Evolutionary conservation across 371 early-diverging fungal genomes (phyloP), one percentile per base, ranked within the genome.

Genomic region (Actinomucor elegans): DNA sequence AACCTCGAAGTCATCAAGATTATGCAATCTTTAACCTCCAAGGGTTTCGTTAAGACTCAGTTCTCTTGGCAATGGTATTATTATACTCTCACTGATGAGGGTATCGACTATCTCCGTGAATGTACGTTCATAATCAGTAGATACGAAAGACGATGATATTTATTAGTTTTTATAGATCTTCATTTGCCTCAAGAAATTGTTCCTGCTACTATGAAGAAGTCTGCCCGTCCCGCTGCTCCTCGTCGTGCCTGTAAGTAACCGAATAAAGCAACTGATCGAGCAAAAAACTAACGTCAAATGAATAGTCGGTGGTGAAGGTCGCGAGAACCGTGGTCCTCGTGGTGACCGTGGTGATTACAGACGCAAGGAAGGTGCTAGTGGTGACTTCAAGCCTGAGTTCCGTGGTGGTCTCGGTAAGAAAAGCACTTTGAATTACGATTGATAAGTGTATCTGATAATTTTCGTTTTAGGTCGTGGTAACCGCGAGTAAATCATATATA

Each of bases 41-140:
- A 87, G 69, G 95, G 93, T 64, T 90, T 75, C 59, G 96, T 98
- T 78, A 92, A 88, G 81, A 91, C 91, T 66, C 90, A 88, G 73
- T 99, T 99, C 92, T 94, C 94, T 66, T 99, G 99, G 99, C 97
- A 95, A 73, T 93, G 93, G 87, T 97, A 92, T 84, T 99, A 99
- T 90, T 98, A 97, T 84, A 91, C 88, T 75, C 83, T 99, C 69
- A 97, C 96, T 75, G 89, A 94, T 75, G 90, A 89, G 77, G 98
- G 98, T 79, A 94, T 97, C 64, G 93, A 90, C 71, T 95, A 94
- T 82, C 86, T 97, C 64, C 92, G 98, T 74, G 90, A 91, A 84
- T 91, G 63, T 70, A 66, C 2, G 20, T 21, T 17, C 14, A 33
- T 7, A 31, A 29, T n/a, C n/a, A n/a, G n/a, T n/a, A n/a, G n/a